A percentile compares a stretch with the other conserved stretches of the same genome.
Evolutionary conservation across 257 asterid genomes (phyloP).

Genomic region (Orobanche coerulescens): DNA sequence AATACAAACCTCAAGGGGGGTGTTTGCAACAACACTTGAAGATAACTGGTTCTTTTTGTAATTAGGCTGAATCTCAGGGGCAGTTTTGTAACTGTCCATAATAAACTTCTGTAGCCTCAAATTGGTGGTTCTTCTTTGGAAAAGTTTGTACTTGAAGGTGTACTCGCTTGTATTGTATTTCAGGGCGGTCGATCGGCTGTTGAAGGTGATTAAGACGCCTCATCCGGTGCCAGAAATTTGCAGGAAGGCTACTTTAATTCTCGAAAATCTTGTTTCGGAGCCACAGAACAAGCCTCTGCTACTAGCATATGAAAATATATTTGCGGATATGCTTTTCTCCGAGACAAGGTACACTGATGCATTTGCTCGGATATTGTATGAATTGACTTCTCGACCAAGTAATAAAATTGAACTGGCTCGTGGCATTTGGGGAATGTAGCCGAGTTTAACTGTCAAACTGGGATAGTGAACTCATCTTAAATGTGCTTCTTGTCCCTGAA

Average conservation of each 20-base stretch:
- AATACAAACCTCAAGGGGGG: no score
- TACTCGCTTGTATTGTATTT: conserved; percentile 6
- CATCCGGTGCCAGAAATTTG: conserved; percentile 80
- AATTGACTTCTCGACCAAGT: conserved; percentile 60
- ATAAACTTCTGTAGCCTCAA: background rate
- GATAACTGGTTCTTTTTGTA: no score
- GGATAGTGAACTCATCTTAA: background rate
- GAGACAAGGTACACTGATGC: conserved; percentile 61
- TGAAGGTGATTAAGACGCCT: conserved; percentile 61
- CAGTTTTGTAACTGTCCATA: background rate
- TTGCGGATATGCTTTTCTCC: conserved; percentile 69
- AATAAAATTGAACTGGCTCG: conserved; percentile 56
- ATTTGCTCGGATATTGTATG: conserved; percentile 63
- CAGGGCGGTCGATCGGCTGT: conserved; percentile 74
- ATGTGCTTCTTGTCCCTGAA: background rate
- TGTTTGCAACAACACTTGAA: no score
- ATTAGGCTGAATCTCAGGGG: no score
- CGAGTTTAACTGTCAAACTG: background rate
- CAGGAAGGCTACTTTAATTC: conserved; percentile 58
- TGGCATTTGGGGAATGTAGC: conserved; percentile 86
- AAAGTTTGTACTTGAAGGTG: conserved; percentile 1
- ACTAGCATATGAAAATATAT: conserved; percentile 56
- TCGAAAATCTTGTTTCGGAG: conserved; percentile 73
- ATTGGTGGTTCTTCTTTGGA: background rate
- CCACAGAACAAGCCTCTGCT: conserved; percentile 74